A percentile compares a stretch with the other conserved stretches of the same genome.
phyloP scores from a whole-genome alignment of 495 filamentous ascomycete genomes.

The Penicillium angulare region DNA sequence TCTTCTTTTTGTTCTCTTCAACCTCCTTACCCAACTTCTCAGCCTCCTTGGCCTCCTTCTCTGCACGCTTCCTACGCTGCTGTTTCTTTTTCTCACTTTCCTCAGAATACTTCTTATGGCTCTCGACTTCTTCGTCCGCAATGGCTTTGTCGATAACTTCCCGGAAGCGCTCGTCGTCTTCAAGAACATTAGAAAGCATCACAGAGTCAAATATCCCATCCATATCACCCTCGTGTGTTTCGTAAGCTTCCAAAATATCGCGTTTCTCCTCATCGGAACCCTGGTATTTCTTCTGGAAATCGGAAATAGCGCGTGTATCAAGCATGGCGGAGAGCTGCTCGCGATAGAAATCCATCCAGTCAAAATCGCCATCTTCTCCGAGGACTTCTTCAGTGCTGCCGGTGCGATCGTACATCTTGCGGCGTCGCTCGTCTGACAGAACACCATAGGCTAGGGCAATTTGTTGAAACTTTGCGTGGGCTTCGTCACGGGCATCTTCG shows the following conservation, averaged over 20 bases:
- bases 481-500: constrained; percentile 59
- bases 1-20: constrained; percentile 58
- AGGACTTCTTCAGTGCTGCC: constrained; percentile 81
- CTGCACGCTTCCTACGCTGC: constrained; percentile 60
- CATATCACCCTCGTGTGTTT: constrained; percentile 66
- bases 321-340: constrained; percentile 74
- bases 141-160: constrained; percentile 82
- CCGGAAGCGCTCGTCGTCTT: constrained; percentile 85
- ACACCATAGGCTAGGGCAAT: constrained; percentile 94
- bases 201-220: constrained; percentile 72
- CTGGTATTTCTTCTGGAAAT: constrained; percentile 76
- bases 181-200: constrained; percentile 79
- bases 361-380: constrained; percentile 73
- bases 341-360: constrained; percentile 86
- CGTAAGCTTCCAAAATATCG: constrained; percentile 76
- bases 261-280: constrained; percentile 78
- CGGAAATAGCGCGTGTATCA: constrained; percentile 63
- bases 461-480: constrained; percentile 78
- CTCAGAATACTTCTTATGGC: constrained; percentile 64
- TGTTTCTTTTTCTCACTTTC: constrained; percentile 66
- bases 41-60: constrained; percentile 68
- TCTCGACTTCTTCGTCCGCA: constrained; percentile 58
- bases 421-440: constrained; percentile 74
- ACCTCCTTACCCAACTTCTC: constrained; percentile 67
- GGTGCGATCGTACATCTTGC: constrained; percentile 82